Percentiles rank a stretch among this genome's conserved stretches.
phyloP scores from a whole-genome alignment of 768 basidiomycete species.

The Tricholoma terreum region DNA sequence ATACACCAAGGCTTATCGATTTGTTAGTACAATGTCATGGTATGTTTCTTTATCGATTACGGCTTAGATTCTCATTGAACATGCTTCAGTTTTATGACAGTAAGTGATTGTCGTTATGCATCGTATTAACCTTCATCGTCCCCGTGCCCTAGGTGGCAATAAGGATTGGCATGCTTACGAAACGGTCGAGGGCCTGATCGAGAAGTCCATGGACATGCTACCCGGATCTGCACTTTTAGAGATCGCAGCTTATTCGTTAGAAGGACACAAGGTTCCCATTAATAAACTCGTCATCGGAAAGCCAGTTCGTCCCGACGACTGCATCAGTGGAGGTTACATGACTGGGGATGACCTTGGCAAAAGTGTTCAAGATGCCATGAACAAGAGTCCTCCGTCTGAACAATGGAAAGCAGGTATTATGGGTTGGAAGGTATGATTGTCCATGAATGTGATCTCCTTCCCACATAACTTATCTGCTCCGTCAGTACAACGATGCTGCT shows the following conservation, averaged over 20 bases:
- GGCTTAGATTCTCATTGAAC: not conserved
- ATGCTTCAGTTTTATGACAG: not conserved
- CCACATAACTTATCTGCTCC: too few relatives aligned
- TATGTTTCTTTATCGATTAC: not conserved
- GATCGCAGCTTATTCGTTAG: not conserved
- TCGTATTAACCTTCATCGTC: not conserved
- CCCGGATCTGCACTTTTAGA: not conserved
- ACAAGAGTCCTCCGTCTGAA: not conserved
- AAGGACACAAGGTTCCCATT: not conserved
- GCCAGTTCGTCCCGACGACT: not conserved
- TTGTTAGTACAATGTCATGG: not conserved
- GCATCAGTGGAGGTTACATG: not conserved
- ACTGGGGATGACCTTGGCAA: not conserved
- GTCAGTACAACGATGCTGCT: not conserved
- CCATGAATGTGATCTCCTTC: too few relatives aligned
- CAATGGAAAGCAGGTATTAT: not conserved
- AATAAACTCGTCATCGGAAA: not conserved
- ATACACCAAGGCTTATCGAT: not conserved
- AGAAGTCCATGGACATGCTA: not conserved
- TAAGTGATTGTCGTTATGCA: not conserved
- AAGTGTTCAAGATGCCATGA: not conserved
- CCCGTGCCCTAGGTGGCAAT: too few relatives aligned
- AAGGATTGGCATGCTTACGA: not conserved
- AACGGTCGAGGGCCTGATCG: not conserved
- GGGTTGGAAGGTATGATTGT: not conserved